Evolutionary conservation across 2,329 filamentous ascomycete genomes (phyloP), one percentile per base, ranked within the genome.

Genomic region (Sporothrix mexicana): DNA sequence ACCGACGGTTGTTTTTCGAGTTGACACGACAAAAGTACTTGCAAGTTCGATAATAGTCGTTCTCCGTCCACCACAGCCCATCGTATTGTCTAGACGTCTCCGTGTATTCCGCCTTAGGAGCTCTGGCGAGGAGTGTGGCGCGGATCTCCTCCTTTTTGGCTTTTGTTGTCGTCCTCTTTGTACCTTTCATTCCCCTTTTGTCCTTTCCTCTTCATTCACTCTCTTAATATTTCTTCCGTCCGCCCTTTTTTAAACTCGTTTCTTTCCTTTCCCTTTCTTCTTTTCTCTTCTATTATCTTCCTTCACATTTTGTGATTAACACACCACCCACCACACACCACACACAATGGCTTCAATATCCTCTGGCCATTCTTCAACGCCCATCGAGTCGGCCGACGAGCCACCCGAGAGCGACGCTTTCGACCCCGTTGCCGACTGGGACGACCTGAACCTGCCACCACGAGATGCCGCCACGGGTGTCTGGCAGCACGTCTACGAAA

Each of bases 401-500:
- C 51, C 67, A 5, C 51, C 67, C 23, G 66, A 68, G 25, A 41
- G 47, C 25, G 47, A 55, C 47, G 66, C 53, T 25, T 68, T 68
- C 10, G 66, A 68, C 47, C 64, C 66, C 9, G 66, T 68, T 5
- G 25, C 25, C 66, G 47, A 68, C 66, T 68, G 47, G 45, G 47
- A 68, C 7, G 47, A 41, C 3, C 66, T 68, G 15, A 68, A 51
- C 47, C 25, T 68, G 47, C 66, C 66, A 17, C 66, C 66, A n/a
- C 66, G 66, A 36, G 66, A 68, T 15, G 66, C 47, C 10, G 47
- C 66, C 66, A 68, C 66, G 9, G 66, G 66, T 15, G 43, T 51
- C 43, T 62, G 53, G 62, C 69, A 77, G 53, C 76, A 77, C 62
- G 69, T 74, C 8, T 75, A 75, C 47, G 73, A 77, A 49, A 73